Conservation (phyloP, 768 basidiomycete species). For the Chalciporus piperatus region DNA sequence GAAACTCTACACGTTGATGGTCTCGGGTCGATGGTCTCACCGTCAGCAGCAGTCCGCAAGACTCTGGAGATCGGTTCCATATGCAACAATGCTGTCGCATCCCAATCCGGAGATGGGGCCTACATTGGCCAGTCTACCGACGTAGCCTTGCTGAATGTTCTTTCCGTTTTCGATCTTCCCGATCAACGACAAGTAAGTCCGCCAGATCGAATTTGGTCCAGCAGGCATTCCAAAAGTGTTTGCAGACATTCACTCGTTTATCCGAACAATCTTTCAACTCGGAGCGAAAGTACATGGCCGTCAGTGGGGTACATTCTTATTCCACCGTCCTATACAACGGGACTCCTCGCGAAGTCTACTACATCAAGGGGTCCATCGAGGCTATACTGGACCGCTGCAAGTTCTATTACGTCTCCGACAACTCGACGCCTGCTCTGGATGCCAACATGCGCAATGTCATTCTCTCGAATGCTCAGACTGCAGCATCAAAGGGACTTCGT, state of each 20-base stretch:
- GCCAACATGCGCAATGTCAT: conserved; percentile 64
- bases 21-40: conserved; percentile 40
- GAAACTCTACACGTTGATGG: conserved; percentile 66
- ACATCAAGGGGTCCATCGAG: conserved; percentile 92
- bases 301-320: conserved; percentile 64
- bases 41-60: conserved; percentile 68
- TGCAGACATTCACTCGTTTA: conserved; percentile 64
- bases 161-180: conserved; percentile 59
- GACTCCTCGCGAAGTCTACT: conserved; percentile 69
- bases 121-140: conserved; percentile 91
- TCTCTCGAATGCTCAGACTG: conserved; percentile 62
- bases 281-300: conserved; percentile 91
- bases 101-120: conserved; percentile 63
- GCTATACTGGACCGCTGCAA: conserved; percentile 81
- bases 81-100: conserved; percentile 81
- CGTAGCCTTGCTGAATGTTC: conserved; percentile 83
- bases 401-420: conserved; percentile 86
- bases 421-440: conserved; percentile 83
- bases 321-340: conserved; percentile 29
- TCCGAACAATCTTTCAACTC: conserved; percentile 90
- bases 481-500: conserved; percentile 75
- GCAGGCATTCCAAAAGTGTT: not conserved
- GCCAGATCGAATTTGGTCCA: not conserved
- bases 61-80: conserved; percentile 80
- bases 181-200: conserved; percentile 69